Conservation (phyloP, 2,329 filamentous ascomycete species). For the Elsinoe ampelina region DNA sequence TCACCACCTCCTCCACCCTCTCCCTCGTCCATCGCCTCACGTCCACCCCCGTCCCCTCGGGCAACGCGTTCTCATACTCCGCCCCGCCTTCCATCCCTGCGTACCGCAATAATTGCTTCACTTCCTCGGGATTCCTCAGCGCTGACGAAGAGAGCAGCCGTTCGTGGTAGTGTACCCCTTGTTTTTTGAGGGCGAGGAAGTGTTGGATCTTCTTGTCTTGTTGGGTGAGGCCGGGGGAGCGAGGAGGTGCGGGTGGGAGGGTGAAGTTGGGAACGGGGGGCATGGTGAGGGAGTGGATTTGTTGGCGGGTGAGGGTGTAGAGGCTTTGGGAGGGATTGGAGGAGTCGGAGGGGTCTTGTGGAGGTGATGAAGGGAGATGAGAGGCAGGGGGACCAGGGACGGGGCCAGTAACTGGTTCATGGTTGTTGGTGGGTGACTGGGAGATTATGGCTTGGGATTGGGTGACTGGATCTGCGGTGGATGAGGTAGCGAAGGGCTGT, state of each 20-base stretch:
- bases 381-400: slow-evolving; percentile 11
- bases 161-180: slow-evolving; percentile 69
- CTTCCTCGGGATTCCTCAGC: slow-evolving; percentile 61
- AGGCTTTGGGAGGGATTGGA: slow-evolving; percentile 43
- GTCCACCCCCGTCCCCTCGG: slow-evolving; percentile 26
- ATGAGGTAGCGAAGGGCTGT: not conserved
- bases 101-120: slow-evolving; percentile 64
- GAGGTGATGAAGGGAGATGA: slow-evolving; percentile 17
- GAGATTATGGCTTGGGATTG: not conserved
- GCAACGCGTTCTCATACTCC: slow-evolving; percentile 56
- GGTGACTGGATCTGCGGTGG: slow-evolving; percentile 7
- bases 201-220: slow-evolving; percentile 60
- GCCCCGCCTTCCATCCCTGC: slow-evolving; percentile 47
- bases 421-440: no score
- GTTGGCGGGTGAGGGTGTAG: slow-evolving; percentile 55
- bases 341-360: slow-evolving; percentile 11
- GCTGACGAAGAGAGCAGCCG: slow-evolving; percentile 58
- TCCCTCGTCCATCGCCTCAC: slow-evolving; percentile 21
- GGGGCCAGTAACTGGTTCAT: slow-evolving; percentile 14
- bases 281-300: slow-evolving; percentile 63
- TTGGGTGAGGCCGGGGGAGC: slow-evolving; percentile 28
- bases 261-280: slow-evolving; percentile 62
- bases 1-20: slow-evolving; percentile 15
- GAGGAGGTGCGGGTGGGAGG: slow-evolving; percentile 64
- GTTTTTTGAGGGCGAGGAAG: slow-evolving; percentile 68